Base-by-base conservation (phyloP, 768 basidiomycete genomes). In the Tulasnella sp. region DNA sequence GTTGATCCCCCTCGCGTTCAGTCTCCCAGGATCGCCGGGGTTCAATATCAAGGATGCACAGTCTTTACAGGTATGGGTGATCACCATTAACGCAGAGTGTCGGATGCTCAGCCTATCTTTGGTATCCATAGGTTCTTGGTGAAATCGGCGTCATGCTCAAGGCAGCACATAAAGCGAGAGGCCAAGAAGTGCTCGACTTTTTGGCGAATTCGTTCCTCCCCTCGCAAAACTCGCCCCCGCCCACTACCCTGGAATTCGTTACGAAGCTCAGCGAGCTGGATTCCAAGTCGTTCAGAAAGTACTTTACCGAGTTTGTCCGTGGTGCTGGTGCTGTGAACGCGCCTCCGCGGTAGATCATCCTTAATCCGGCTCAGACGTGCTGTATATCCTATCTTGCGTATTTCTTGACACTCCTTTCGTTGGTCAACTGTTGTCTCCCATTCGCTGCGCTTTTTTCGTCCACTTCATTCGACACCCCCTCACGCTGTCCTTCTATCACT, bases 41-140 rank as follows among this genome's bases (percentile, higher is more conserved):
- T 88, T 96, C 67, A 93, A 92, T 65, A 73, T 84, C 62, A 88
- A 87, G 66, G 91, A 96, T 65, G 90, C 87, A 2, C 88, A 91
- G 64, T 81, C 84, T 65, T 74, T 84, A 49, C 78, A 83, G 65
- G 93, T 93, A 64, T 66, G 88, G 69, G 27, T 6, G 3, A 6
- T 21, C 41, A 36, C 32, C 40, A 46, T 45, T 23, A 8, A 15
- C 36, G 27, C 7, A 7, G 1, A 45, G 42, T 52, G 57, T 41
- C 40, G 0, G 41, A 14, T 45, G 1, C 15, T 36, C 27, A 15
- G 37, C 23, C 8, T 60, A 36, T 9, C 41, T 17, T 27, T 39
- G 45, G 11, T 25, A 32, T 15, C 4, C 14, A 17, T 63, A 97
- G 92, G 84, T 93, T 52, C 72, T 97, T 19, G 80, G 86, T 62